Conservation (phyloP, 352 stramenopile genomes). For the Vaucheria bursata region DNA sequence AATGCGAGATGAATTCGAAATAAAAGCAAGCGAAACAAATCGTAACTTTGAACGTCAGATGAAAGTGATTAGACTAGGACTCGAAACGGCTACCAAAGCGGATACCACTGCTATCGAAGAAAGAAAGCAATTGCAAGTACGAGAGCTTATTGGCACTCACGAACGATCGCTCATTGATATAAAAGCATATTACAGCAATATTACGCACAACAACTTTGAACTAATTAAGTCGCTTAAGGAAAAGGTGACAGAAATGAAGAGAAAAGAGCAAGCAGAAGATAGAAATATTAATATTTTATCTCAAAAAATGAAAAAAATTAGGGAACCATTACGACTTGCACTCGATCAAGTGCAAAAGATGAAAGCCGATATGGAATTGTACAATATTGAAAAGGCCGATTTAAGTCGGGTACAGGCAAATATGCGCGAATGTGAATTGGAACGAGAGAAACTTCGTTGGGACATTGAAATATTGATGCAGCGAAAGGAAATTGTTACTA, state of each 20-base stretch:
- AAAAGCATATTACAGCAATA: constrained; percentile 94
- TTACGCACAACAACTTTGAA: constrained; percentile 92
- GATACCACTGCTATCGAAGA: constrained; percentile 79
- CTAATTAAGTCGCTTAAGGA: constrained; percentile 89
- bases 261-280: constrained; percentile 83
- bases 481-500: constrained; percentile 65
- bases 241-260: constrained; percentile 72
- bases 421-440: constrained; percentile 71
- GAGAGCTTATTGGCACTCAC: constrained; percentile 77
- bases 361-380: constrained; percentile 55
- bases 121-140: constrained; percentile 80
- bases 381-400: constrained; percentile 57
- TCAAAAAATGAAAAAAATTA: constrained; percentile 87
- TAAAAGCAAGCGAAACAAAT: constrained; percentile 74
- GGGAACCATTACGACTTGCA: constrained; percentile 78
- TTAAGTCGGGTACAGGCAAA: constrained; percentile 57
- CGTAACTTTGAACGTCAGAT: constrained; percentile 42
- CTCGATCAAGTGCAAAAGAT: constrained; percentile 53
- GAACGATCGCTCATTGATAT: constrained; percentile 87
- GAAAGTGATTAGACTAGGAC: constrained; percentile 60
- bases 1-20: constrained; percentile 82
- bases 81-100: constrained; percentile 66
- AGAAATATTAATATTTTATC: constrained; percentile 85
- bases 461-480: constrained; percentile 84
- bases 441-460: constrained; percentile 76